Base-by-base conservation (phyloP, 495 filamentous ascomycete species). In the Xylaria cubensis region DNA sequence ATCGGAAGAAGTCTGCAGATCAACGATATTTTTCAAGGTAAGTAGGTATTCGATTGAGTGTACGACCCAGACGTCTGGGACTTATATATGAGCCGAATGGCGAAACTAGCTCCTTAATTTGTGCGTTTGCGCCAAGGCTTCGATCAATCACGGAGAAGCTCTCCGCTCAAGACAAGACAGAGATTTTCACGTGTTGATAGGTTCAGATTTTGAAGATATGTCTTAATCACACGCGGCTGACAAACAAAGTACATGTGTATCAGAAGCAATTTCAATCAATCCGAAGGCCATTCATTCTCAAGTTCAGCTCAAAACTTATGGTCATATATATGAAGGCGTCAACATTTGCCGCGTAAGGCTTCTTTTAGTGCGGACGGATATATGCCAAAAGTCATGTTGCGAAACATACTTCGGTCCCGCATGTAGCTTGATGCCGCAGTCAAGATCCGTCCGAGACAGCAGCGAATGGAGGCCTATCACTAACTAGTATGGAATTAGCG, bases 191-290 rank as follows among this genome's bases (percentile, higher is more conserved):
- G 61, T 64, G 61, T 29, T 29, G 26, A 29, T 21, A 15, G 36
- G 7, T 34, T 29, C 39, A 44, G 0, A 3, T 42, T 44, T 44
- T 44, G 17, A 26, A 6, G 15, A 26, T 26, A 15, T 42, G 61
- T 42, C 12, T 44, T 15, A 26, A 26, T 2, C 21, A 3, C 21
- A 44, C 39, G n/a, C 36, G 39, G 61, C 39, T 64, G 21, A 59
- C 5, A 5, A n/a, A n/a, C n/a, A n/a, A 17, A 36, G 17, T 19
- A 36, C 9, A 61, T 21, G 34, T 39, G 0, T 19, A 21, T 17
- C 58, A 61, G 58, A 61, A 61, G 58, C 58, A 61, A 39, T 39
- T n/a, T 15, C n/a, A 7, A 39, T n/a, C 15, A 59, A n/a, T 5
- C 26, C 3, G 32, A 24, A 32, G 8, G 24, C 2, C 6, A 15